These are phyloP conservation scores for Aspergillus persii DNA, from an alignment of 2,329 filamentous ascomycete species.

Conservation along the genomic window DNA sequence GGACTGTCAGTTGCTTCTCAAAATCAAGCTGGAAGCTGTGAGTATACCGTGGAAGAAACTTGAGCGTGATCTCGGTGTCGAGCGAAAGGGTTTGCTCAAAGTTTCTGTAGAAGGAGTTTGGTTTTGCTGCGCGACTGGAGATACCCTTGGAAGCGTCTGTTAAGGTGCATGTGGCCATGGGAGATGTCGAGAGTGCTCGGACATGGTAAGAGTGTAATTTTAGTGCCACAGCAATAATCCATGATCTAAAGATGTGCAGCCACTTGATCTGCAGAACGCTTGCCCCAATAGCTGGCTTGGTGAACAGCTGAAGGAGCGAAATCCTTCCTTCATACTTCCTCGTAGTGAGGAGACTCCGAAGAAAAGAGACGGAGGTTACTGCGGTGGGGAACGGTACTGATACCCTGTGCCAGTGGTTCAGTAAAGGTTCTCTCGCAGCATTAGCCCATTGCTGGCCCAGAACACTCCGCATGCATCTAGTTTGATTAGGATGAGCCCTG, in stretches of 20 bases:
- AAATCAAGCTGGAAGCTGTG: too few relatives aligned
- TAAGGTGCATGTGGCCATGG: neutral
- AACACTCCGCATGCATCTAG: neutral
- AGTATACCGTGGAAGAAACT: too few relatives aligned
- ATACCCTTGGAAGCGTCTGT: neutral
- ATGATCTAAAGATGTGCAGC: too few relatives aligned
- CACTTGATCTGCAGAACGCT: too few relatives aligned
- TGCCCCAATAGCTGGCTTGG: too few relatives aligned
- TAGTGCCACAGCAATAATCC: too few relatives aligned
- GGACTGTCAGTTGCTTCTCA: too few relatives aligned
- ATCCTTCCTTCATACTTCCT: too few relatives aligned
- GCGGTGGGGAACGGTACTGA: neutral
- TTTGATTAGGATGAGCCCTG: neutral
- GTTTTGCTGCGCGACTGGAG: neutral
- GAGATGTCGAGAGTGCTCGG: neutral
- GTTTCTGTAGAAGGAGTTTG: neutral
- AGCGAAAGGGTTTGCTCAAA: too few relatives aligned
- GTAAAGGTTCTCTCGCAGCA: neutral
- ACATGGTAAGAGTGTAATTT: neutral
- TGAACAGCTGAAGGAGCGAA: too few relatives aligned
- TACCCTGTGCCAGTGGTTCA: slow-evolving; percentile 1
- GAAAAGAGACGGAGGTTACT: neutral
- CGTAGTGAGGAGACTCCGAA: too few relatives aligned
- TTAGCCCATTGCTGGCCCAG: neutral
- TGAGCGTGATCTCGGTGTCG: too few relatives aligned